Evolutionary conservation across 2,329 filamentous ascomycete genomes (phyloP).

Genomic region (Phoma sp.): DNA sequence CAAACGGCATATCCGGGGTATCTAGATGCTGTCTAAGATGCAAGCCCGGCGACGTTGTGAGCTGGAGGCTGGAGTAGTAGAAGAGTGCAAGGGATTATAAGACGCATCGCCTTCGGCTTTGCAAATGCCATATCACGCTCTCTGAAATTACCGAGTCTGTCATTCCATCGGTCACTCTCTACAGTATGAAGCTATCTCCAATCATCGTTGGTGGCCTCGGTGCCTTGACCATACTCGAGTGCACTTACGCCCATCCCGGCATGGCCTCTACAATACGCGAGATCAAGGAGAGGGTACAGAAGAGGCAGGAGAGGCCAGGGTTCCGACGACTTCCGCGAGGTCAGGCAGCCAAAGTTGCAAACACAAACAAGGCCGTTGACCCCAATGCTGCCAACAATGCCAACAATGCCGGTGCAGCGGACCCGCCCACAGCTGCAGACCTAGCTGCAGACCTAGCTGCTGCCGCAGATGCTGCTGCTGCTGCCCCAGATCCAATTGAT

Average conservation of each 20-base stretch:
- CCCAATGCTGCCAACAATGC: slow-evolving; percentile 9
- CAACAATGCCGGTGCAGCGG: too few relatives aligned
- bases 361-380: slow-evolving; percentile 1
- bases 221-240: slow-evolving; percentile 22
- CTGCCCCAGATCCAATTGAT: slow-evolving; percentile 2
- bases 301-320: not conserved
- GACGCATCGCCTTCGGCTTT: not conserved
- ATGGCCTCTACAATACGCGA: slow-evolving; percentile 21
- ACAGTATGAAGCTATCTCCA: slow-evolving; percentile 25
- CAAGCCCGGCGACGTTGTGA: slow-evolving; percentile 6
- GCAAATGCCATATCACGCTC: not conserved
- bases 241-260: slow-evolving; percentile 22
- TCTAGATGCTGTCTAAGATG: slow-evolving; percentile 5
- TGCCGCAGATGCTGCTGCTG: too few relatives aligned
- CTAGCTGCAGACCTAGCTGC: too few relatives aligned
- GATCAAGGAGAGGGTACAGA: slow-evolving; percentile 4
- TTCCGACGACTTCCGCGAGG: not conserved
- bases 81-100: not conserved
- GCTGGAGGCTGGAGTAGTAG: slow-evolving; percentile 5
- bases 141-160: not conserved
- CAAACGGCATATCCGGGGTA: not conserved
- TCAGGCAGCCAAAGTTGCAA: not conserved
- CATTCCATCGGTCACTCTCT: not conserved
- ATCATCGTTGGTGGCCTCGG: slow-evolving; percentile 19
- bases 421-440: too few relatives aligned